phyloP scores from a whole-genome alignment of 1,139 yeast genomes.

The Chernovozyma sophiae-reginae region DNA sequence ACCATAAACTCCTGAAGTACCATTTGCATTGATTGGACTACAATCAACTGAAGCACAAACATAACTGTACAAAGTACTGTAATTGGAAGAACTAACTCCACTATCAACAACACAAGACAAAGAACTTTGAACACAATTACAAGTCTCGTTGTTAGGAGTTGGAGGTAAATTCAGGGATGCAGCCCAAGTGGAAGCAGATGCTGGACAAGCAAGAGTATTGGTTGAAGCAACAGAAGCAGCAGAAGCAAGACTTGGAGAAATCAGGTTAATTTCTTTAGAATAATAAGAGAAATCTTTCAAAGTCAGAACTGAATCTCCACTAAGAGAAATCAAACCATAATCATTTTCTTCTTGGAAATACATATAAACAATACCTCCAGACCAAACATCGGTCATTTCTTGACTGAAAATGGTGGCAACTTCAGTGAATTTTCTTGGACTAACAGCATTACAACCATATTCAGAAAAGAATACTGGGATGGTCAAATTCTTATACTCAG shows the following conservation, averaged over 20 bases:
- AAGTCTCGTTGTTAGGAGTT: constrained; percentile 36
- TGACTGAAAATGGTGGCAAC: constrained; percentile 46
- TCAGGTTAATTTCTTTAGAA: constrained; percentile 55
- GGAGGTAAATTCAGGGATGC: constrained; percentile 43
- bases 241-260: constrained; percentile 32
- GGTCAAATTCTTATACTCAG: constrained; percentile 58
- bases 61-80: constrained; percentile 30
- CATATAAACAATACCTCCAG: constrained; percentile 91
- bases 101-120: constrained; percentile 34
- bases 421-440: constrained; percentile 66
- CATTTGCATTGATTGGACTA: constrained; percentile 33
- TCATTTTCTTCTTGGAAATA: constrained; percentile 77
- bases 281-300: constrained; percentile 44
- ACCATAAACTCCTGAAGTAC: constrained; percentile 37
- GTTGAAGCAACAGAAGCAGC: constrained; percentile 21
- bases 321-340: constrained; percentile 69
- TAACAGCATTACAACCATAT: constrained; percentile 66
- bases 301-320: constrained; percentile 32
- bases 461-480: constrained; percentile 87
- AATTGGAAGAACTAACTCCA: constrained; percentile 27
- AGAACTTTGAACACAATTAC: constrained; percentile 35
- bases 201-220: constrained; percentile 35
- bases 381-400: constrained; percentile 64
- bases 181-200: constrained; percentile 31
- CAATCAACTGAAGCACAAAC: constrained; percentile 37